Percentiles rank a stretch among this genome's conserved stretches.
Evolutionary conservation across 2,329 filamentous ascomycete genomes (phyloP).

Genomic region (Xylaria sp.): DNA sequence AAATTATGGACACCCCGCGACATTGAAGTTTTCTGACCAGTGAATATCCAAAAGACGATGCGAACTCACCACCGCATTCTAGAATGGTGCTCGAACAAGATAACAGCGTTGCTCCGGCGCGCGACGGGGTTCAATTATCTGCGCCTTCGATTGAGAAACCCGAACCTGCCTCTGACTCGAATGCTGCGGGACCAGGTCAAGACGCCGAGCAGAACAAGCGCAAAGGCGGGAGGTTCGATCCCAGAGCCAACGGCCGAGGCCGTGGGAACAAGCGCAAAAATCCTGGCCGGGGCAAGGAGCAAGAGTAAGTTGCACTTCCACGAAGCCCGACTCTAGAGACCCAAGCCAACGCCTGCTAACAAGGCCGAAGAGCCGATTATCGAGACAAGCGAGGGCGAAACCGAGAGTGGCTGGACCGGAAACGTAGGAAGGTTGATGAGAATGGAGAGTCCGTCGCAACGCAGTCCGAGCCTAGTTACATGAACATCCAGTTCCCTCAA

Average conservation of each 20-base stretch:
- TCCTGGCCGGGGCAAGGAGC: slow-evolving; percentile 19
- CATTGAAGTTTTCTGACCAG: background rate
- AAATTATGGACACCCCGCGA: background rate
- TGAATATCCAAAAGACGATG: slow-evolving; percentile 10
- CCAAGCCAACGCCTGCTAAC: slow-evolving; percentile 40
- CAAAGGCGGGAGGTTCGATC: slow-evolving; percentile 20
- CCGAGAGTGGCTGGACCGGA: slow-evolving; percentile 53
- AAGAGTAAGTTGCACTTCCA: slow-evolving; percentile 21
- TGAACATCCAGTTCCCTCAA: slow-evolving; percentile 60
- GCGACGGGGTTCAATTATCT: slow-evolving; percentile 1
- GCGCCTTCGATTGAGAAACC: slow-evolving; percentile 2
- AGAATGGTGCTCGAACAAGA: slow-evolving; percentile 29
- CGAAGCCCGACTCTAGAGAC: slow-evolving; percentile 7
- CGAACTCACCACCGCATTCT: slow-evolving; percentile 23
- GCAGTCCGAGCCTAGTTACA: slow-evolving; percentile 51
- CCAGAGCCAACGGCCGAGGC: slow-evolving; percentile 22
- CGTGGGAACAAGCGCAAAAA: slow-evolving; percentile 13
- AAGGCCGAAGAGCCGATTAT: slow-evolving; percentile 54
- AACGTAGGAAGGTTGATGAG: slow-evolving; percentile 54
- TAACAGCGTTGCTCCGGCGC: slow-evolving; percentile 9
- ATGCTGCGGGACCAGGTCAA: slow-evolving; percentile 15
- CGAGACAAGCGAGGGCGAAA: slow-evolving; percentile 56
- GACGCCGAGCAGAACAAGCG: slow-evolving; percentile 20
- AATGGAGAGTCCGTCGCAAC: slow-evolving; percentile 33
- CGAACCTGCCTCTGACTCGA: slow-evolving; percentile 12